These are phyloP conservation scores for Saccharomycopsis guyanensis DNA, from an alignment of 805 yeast species.

Conservation along the genomic window DNA sequence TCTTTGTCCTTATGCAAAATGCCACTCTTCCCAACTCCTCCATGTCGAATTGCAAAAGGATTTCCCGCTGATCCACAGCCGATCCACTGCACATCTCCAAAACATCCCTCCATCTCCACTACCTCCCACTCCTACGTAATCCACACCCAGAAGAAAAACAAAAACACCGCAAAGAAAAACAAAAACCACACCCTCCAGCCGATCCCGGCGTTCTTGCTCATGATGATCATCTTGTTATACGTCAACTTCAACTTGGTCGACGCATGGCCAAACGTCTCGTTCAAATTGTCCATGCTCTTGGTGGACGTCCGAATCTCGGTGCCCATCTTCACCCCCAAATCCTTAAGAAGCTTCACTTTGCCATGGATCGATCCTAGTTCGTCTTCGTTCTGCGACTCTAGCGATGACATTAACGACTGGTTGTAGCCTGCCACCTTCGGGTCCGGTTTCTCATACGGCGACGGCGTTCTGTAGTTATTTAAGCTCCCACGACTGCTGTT, in stretches of 20 bases:
- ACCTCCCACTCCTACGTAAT: slow-evolving; percentile 8
- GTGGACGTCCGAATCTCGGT: slow-evolving; percentile 27
- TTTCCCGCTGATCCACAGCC: too few relatives aligned
- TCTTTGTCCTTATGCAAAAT: too few relatives aligned
- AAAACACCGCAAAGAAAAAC: slow-evolving; percentile 28
- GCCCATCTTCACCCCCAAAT: slow-evolving; percentile 33
- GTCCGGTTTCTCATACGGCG: slow-evolving; percentile 27
- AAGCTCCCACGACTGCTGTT: background rate
- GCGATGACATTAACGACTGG: slow-evolving; percentile 30
- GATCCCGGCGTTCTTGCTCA: slow-evolving; percentile 32
- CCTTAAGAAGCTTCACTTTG: slow-evolving; percentile 29
- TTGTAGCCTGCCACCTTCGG: slow-evolving; percentile 24
- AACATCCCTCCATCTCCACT: too few relatives aligned
- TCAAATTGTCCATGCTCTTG: slow-evolving; percentile 16
- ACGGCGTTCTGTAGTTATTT: slow-evolving; percentile 23
- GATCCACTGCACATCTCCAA: too few relatives aligned
- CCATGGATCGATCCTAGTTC: slow-evolving; percentile 29
- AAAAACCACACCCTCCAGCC: slow-evolving; percentile 33
- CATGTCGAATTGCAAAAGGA: too few relatives aligned
- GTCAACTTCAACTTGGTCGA: slow-evolving; percentile 28
- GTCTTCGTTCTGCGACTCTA: slow-evolving; percentile 35
- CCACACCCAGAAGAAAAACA: slow-evolving; percentile 30
- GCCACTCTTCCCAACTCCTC: too few relatives aligned
- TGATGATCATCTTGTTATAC: slow-evolving; percentile 29
- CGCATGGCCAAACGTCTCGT: slow-evolving; percentile 15